phyloP scores from a whole-genome alignment of 179 eudicot genomes.

The Vitellaria paradoxa region DNA sequence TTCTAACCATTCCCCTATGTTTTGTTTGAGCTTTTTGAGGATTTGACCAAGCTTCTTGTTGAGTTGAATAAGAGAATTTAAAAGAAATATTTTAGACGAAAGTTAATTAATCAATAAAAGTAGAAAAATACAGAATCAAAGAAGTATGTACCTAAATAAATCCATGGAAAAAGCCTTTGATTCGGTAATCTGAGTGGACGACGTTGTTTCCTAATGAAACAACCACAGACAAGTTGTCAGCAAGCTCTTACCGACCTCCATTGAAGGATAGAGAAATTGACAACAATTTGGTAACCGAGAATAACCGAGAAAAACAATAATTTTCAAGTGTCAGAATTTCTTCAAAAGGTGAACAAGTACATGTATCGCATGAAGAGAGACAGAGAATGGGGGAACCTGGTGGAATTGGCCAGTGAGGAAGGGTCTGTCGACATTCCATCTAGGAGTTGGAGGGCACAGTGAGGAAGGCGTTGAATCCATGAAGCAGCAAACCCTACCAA shows the following conservation, averaged over 20 bases:
- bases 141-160: constrained; percentile 31
- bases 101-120: too few species aligned
- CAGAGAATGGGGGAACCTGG: constrained; percentile 29
- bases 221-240: neutral
- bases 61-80: too few species aligned
- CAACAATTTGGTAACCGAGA: too few species aligned
- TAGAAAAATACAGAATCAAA: neutral
- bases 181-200: constrained; percentile 34
- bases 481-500: neutral
- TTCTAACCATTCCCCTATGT: too few species aligned
- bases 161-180: constrained; percentile 40
- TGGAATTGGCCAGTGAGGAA: constrained; percentile 70
- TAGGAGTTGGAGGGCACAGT: constrained; percentile 45
- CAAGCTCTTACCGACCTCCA: neutral
- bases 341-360: neutral
- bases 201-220: constrained; percentile 37
- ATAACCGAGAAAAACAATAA: neutral
- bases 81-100: too few species aligned
- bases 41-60: too few species aligned
- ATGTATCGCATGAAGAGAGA: constrained; percentile 4
- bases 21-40: too few species aligned
- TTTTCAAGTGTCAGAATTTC: neutral
- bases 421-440: constrained; percentile 61
- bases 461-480: constrained; percentile 39
- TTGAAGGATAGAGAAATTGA: neutral